phyloP scores from a whole-genome alignment of 768 basidiomycete genomes.

The Tylopilus cervinicoccineus region DNA sequence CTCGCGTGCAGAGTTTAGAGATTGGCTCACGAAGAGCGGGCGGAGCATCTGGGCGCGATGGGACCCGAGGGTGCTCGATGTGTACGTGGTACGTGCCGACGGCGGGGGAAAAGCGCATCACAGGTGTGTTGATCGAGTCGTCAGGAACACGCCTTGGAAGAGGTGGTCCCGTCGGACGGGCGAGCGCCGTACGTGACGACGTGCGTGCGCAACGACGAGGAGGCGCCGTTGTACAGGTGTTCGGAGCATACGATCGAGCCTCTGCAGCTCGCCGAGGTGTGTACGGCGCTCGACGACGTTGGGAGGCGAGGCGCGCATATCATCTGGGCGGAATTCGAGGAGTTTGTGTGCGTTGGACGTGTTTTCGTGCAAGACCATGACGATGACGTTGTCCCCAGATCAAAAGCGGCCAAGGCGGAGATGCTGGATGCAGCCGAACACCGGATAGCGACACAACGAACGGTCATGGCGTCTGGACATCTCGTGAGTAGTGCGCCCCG shows the following conservation, averaged over 20 bases:
- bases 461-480: slow-evolving; percentile 27
- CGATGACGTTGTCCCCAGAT: slow-evolving; percentile 9
- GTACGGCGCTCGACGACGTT: slow-evolving; percentile 8
- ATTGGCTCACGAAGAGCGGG: slow-evolving; percentile 15
- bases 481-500: slow-evolving; percentile 14
- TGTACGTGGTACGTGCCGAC: slow-evolving; percentile 20
- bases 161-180: slow-evolving; percentile 10
- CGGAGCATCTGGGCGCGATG: slow-evolving; percentile 22
- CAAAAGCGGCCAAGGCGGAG: slow-evolving; percentile 22
- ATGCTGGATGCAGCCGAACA: slow-evolving; percentile 27
- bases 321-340: slow-evolving; percentile 29
- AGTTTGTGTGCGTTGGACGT: slow-evolving; percentile 25
- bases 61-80: slow-evolving; percentile 21
- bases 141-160: slow-evolving; percentile 26
- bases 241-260: slow-evolving; percentile 25
- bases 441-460: slow-evolving; percentile 18
- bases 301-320: slow-evolving; percentile 21
- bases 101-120: background rate
- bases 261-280: slow-evolving; percentile 18
- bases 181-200: slow-evolving; percentile 16
- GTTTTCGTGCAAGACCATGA: background rate
- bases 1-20: slow-evolving; percentile 17
- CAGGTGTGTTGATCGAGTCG: background rate
- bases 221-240: slow-evolving; percentile 24
- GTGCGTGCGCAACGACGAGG: slow-evolving; percentile 28